Conservation (phyloP, 108 stramenopile genomes). For the Craspedostauros australis region DNA sequence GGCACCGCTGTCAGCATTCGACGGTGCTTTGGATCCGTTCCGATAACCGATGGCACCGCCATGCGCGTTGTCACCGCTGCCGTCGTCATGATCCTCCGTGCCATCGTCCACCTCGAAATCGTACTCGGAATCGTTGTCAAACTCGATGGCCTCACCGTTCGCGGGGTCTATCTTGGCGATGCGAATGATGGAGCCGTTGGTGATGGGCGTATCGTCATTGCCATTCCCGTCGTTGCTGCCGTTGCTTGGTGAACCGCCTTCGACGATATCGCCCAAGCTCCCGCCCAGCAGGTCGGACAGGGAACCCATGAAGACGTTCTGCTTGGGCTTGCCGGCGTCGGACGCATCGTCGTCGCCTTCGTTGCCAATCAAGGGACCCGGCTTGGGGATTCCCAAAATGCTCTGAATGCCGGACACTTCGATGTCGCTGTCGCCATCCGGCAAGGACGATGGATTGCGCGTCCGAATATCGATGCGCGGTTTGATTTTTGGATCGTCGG, state of each 20-base stretch:
- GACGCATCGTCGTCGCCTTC: conserved; percentile 4
- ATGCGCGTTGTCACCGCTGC: conserved; percentile 14
- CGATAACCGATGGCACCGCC: conserved; percentile 11
- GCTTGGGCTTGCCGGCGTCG: conserved; percentile 16
- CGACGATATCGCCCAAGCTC: conserved; percentile 32
- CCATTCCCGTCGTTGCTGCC: conserved; percentile 19
- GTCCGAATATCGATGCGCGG: no score
- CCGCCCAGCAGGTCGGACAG: conserved; percentile 41
- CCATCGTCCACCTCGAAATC: conserved; percentile 32
- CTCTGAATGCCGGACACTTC: no score
- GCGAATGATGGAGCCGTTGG: conserved; percentile 29
- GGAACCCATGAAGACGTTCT: conserved; percentile 24
- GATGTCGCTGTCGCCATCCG: no score
- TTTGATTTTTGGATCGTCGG: no score
- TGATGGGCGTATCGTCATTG: neutral
- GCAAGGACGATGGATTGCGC: no score
- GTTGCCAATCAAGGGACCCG: no score
- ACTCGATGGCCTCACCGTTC: conserved; percentile 22
- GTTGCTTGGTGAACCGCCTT: conserved; percentile 1
- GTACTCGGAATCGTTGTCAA: conserved; percentile 12
- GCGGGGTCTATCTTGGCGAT: conserved; percentile 20
- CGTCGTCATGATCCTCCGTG: conserved; percentile 27
- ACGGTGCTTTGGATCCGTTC: neutral
- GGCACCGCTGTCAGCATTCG: neutral
- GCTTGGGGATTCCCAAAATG: no score